Evolutionary conservation across 2,329 filamentous ascomycete genomes (phyloP), one percentile per base, ranked within the genome.

Genomic region (Cladosporium sp.): DNA sequence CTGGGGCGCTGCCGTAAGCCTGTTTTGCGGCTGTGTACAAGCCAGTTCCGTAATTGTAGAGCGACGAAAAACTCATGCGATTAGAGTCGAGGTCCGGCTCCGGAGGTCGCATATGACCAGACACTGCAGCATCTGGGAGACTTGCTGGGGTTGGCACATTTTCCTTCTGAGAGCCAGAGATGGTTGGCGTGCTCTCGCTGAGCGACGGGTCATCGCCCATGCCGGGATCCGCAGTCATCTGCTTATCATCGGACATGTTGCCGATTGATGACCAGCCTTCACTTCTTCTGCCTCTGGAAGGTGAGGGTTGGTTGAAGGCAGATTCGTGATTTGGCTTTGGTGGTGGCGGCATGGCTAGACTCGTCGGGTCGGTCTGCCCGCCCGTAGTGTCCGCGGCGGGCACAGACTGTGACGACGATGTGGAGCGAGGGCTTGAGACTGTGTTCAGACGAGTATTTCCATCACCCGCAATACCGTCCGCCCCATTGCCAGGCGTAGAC

Each of bases 1-100:
- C 76, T 38, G 72, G 65, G 58, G 59, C 74, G 68, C 68, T 81
- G 71, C 63, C 66, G 18, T 50, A 50, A 60, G 54, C 75, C 70
- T 62, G 68, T 78, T 82, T 57, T 72, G 76, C 62, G 74, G 77
- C 79, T 52, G 68, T 68, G 58, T 69, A 71, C 16, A 74, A 78
- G 49, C 76, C 80, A 5, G 84, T 86, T 42, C 81, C 80, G 19
- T 86, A 71, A 32, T 86, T 89, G 64, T 86, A 86, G 46, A 88
- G 72, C 1, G 87, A 91, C 7, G 85, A 87, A 55, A 85, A 79
- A 19, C 86, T 90, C 65, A 86, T 75, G 46, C 87, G 82, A 62
- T 87, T 86, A 42, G 74, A 74, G 37, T 84, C 73, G 32, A 61
- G 45, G 37, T 66, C 64, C 18, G 60, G 60, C 43, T 67, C 66